A percentile compares a stretch with the other conserved stretches of the same genome.
Conservation (phyloP, 2,329 filamentous ascomycete species). For the Aureobasidium sp. region DNA sequence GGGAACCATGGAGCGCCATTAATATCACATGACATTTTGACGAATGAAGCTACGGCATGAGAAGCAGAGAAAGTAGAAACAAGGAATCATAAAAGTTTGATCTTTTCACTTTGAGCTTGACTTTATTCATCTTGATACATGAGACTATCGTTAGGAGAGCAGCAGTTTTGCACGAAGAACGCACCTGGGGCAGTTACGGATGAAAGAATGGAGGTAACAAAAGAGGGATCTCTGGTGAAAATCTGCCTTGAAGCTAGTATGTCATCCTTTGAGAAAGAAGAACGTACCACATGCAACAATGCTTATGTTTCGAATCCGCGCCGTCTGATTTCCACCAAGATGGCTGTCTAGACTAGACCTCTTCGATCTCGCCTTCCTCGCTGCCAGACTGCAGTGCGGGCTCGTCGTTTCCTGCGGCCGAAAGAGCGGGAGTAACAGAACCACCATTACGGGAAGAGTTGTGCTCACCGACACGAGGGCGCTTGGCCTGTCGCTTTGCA, state of each 20-base stretch:
- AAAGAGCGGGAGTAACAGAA: constrained; percentile 49
- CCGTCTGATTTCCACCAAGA: not conserved
- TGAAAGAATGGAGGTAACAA: not conserved
- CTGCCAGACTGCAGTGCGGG: constrained; percentile 72
- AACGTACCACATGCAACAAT: constrained; percentile 12
- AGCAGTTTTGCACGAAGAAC: not conserved
- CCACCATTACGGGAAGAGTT: constrained; percentile 46
- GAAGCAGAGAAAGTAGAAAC: not conserved
- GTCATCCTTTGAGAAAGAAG: constrained; percentile 11
- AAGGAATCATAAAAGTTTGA: constrained; percentile 10
- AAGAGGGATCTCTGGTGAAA: no score
- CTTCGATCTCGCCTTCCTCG: constrained; percentile 97
- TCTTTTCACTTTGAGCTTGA: constrained; percentile 1
- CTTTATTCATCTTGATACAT: not conserved
- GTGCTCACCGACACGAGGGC: constrained; percentile 43
- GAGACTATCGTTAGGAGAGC: constrained; percentile 3
- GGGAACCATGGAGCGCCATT: constrained; percentile 10
- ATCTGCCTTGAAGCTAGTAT: constrained; percentile 12
- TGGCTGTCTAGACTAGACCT: constrained; percentile 44
- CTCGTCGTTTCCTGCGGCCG: constrained; percentile 37
- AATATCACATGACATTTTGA: constrained; percentile 5
- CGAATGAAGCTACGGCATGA: not conserved
- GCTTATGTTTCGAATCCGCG: not conserved
- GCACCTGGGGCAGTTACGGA: not conserved
- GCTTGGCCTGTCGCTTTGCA: constrained; percentile 11